These are phyloP conservation scores for Spizellomyces punctatus DNA, from an alignment of 192 early-diverging fungal genomes.

Conservation along the genomic window DNA sequence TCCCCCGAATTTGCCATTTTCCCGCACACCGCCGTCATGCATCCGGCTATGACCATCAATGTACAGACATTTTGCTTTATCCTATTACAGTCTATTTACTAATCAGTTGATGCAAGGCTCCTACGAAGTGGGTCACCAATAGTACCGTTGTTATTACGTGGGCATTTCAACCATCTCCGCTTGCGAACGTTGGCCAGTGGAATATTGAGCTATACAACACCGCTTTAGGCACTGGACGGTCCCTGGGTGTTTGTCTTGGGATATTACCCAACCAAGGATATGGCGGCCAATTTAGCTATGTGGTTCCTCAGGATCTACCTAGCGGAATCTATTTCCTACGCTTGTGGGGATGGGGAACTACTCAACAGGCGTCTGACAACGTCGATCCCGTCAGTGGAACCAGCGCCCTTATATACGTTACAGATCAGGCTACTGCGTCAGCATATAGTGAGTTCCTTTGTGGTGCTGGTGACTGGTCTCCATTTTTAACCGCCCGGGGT, in stretches of 20 bases:
- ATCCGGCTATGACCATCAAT: constrained; percentile 3
- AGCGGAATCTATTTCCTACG: constrained; percentile 20
- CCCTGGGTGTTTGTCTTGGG: constrained; percentile 8
- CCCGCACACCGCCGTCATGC: constrained; percentile 5
- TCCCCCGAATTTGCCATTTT: constrained; percentile 11
- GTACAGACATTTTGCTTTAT: not conserved
- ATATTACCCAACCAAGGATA: not conserved
- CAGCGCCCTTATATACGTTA: not conserved
- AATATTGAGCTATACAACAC: constrained; percentile 24
- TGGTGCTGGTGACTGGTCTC: not conserved
- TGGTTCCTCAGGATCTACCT: constrained; percentile 8
- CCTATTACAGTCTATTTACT: too few relatives aligned
- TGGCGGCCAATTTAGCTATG: not conserved
- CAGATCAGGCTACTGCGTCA: not conserved
- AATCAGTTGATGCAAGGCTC: too few relatives aligned
- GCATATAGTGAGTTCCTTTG: constrained; percentile 1
- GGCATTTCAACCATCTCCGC: constrained; percentile 3
- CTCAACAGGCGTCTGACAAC: not conserved
- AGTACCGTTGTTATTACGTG: not conserved
- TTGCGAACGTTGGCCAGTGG: not conserved
- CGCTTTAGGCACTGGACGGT: not conserved
- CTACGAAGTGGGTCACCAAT: not conserved
- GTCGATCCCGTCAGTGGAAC: constrained; percentile 22
- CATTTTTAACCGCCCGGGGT: not conserved
- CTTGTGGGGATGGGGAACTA: constrained; percentile 8